These are phyloP conservation scores for Epichloe hybrida DNA, from an alignment of 2,329 filamentous ascomycete species.

Conservation along the genomic window DNA sequence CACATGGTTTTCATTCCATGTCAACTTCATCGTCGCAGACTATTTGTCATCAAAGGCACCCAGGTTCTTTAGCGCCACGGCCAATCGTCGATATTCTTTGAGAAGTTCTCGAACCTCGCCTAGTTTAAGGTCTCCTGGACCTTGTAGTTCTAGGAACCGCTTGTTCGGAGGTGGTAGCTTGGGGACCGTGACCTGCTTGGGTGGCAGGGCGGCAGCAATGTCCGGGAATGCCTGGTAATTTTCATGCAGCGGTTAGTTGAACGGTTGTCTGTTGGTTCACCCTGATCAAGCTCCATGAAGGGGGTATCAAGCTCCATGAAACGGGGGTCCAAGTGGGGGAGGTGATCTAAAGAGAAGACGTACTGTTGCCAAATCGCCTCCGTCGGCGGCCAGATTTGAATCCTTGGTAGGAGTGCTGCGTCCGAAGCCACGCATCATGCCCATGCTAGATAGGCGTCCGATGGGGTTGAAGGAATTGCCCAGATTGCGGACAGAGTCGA, in stretches of 20 bases:
- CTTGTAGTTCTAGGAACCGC: conserved; percentile 59
- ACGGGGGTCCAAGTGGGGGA: neutral
- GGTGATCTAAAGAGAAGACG: conserved; percentile 11
- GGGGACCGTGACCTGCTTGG: conserved; percentile 31
- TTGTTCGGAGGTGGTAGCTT: conserved; percentile 54
- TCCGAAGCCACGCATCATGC: conserved; percentile 63
- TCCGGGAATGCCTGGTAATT: conserved; percentile 43
- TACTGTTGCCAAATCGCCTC: conserved; percentile 45
- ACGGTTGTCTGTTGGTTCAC: neutral
- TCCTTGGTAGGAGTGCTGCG: conserved; percentile 32
- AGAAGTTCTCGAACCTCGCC: conserved; percentile 62
- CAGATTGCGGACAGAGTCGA: conserved; percentile 72
- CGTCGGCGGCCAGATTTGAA: conserved; percentile 29
- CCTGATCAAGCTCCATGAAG: neutral
- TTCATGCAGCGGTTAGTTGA: neutral
- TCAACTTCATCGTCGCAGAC: neutral
- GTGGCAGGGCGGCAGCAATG: conserved; percentile 38
- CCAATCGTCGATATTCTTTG: conserved; percentile 61
- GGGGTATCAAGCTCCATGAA: no score
- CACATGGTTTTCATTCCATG: neutral
- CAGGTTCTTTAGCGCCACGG: conserved; percentile 47
- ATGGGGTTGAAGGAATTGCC: conserved; percentile 74
- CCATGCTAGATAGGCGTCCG: conserved; percentile 60
- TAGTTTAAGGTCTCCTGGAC: conserved; percentile 55
- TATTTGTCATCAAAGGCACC: conserved; percentile 41